Conservation (phyloP, 495 filamentous ascomycete species). For the Penicillium odoratum region DNA sequence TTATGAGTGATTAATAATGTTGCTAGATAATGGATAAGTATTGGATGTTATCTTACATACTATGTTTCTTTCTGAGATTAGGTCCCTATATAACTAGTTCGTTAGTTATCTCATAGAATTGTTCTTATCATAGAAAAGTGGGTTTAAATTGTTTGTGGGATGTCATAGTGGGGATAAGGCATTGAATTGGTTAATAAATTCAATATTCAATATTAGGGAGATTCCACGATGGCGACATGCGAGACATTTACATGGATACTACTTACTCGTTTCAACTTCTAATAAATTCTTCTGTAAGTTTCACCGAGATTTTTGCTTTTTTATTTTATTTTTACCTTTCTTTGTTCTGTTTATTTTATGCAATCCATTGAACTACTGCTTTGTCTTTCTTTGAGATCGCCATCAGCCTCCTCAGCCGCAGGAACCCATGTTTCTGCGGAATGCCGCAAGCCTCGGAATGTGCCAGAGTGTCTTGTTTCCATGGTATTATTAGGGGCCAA, state of each 20-base stretch:
- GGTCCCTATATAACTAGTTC: not conserved
- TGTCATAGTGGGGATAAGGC: not conserved
- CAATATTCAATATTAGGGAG: not conserved
- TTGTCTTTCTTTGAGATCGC: not conserved
- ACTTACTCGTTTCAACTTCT: not conserved
- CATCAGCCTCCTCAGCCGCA: conserved; percentile 6
- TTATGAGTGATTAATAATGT: not conserved
- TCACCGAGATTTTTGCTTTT: not conserved
- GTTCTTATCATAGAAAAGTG: not conserved
- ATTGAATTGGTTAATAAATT: not conserved
- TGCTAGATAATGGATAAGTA: not conserved
- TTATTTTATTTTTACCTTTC: not conserved
- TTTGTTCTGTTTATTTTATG: not conserved
- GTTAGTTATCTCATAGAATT: not conserved
- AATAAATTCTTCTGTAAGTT: not conserved
- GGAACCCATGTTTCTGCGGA: conserved; percentile 20
- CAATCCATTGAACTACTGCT: not conserved
- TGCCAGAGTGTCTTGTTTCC: conserved; percentile 18
- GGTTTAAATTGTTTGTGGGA: not conserved
- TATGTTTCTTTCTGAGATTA: not conserved
- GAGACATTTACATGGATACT: not conserved
- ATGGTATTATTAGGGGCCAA: conserved; percentile 1
- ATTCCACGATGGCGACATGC: not conserved
- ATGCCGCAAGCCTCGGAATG: conserved; percentile 20
- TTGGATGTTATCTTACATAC: too few species aligned